phyloP scores from a whole-genome alignment of 305 asterid species.

The Solanum hybrid region DNA sequence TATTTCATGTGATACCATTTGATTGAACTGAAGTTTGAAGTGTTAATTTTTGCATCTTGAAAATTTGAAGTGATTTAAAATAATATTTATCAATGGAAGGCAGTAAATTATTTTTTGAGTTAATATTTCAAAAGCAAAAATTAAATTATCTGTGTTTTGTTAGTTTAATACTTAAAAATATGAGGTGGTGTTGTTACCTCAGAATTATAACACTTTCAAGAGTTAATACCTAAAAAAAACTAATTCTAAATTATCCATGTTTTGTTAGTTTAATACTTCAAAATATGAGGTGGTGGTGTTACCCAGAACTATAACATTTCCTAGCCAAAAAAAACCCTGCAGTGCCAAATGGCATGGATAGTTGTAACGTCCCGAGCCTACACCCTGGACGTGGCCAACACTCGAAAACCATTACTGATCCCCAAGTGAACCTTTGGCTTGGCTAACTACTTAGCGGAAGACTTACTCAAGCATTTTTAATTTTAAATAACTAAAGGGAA shows the following conservation, averaged over 20 bases:
- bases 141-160: neutral
- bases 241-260: neutral
- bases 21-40: neutral
- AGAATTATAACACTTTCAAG: neutral
- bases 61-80: neutral
- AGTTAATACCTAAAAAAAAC: neutral
- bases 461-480: no score
- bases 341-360: neutral
- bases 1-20: neutral
- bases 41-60: neutral
- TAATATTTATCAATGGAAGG: neutral
- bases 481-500: no score
- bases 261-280: neutral
- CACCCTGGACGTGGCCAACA: no score
- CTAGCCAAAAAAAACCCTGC: neutral
- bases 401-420: no score
- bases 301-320: neutral
- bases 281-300: neutral
- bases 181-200: neutral
- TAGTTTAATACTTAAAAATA: neutral
- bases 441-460: no score
- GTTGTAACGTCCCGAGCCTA: no score
- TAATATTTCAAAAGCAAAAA: neutral
- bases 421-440: no score
- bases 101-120: neutral